Percentiles rank a stretch among this genome's conserved stretches.
Evolutionary conservation across 2,329 filamentous ascomycete species (phyloP).

Genomic region (Beauveria asiatica): DNA sequence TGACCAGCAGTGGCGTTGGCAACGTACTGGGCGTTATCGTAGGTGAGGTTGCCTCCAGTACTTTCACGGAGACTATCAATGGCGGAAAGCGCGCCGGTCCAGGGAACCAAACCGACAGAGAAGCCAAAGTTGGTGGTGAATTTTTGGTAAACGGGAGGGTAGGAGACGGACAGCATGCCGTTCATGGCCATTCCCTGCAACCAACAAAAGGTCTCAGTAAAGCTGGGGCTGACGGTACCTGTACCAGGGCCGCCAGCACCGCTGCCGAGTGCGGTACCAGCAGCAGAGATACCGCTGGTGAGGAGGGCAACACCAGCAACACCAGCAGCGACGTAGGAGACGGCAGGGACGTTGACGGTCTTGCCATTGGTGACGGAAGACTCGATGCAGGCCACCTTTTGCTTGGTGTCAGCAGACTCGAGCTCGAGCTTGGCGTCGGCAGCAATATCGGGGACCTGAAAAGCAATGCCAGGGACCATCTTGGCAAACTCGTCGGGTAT

Average conservation of each 20-base stretch:
- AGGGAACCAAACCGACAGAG: constrained; percentile 75
- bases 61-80: constrained; percentile 75
- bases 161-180: constrained; percentile 88
- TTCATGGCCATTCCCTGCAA: constrained; percentile 94
- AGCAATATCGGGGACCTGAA: constrained; percentile 81
- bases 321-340: constrained; percentile 76
- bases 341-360: constrained; percentile 63
- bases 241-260: constrained; percentile 49
- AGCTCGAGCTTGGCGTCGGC: constrained; percentile 76
- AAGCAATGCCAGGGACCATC: constrained; percentile 80
- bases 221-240: constrained; percentile 68
- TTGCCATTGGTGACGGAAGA: constrained; percentile 83
- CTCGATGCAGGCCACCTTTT: constrained; percentile 71
- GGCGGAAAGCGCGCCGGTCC: constrained; percentile 66
- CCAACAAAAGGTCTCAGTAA: constrained; percentile 76
- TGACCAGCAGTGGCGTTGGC: constrained; percentile 64
- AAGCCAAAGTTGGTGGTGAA: constrained; percentile 93
- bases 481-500: constrained; percentile 65
- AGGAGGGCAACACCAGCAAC: constrained; percentile 77
- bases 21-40: constrained; percentile 68
- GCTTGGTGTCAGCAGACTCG: constrained; percentile 47
- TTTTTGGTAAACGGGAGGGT: constrained; percentile 78
- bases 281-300: constrained; percentile 62
- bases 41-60: constrained; percentile 81
- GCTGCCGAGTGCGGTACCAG: constrained; percentile 50